These are phyloP conservation scores for Microdochium trichocladiopsis DNA, from an alignment of 2,329 filamentous ascomycete species.

Conservation along the genomic window DNA sequence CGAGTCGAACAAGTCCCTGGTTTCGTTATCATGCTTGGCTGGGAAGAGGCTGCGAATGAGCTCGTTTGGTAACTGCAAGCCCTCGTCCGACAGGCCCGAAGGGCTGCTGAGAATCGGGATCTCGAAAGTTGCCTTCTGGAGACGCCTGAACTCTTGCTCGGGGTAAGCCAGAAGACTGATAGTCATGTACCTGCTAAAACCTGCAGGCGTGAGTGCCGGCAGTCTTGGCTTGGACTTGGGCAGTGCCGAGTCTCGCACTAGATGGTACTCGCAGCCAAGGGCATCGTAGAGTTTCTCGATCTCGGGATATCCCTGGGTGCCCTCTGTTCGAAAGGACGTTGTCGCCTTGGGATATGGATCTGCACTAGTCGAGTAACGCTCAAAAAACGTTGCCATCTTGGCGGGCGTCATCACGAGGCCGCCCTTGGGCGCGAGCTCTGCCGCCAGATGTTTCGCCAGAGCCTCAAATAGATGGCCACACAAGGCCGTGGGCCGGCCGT, in stretches of 20 bases:
- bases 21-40: conserved; percentile 42
- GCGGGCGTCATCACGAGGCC: not conserved
- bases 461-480: not conserved
- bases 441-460: not conserved
- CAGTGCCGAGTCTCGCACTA: conserved; percentile 35
- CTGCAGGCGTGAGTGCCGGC: conserved; percentile 59
- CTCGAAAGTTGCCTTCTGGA: conserved; percentile 60
- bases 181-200: conserved; percentile 66
- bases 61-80: conserved; percentile 72
- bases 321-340: not conserved
- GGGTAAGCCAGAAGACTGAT: conserved; percentile 70
- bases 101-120: conserved; percentile 57
- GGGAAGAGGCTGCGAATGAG: conserved; percentile 70
- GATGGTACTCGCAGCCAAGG: conserved; percentile 54
- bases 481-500: not conserved
- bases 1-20: conserved; percentile 53
- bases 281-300: not conserved
- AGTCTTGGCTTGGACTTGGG: conserved; percentile 46
- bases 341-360: not conserved
- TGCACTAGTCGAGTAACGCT: not conserved
- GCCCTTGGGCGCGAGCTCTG: not conserved
- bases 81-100: conserved; percentile 54
- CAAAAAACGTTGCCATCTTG: not conserved
- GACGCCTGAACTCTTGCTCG: conserved; percentile 63
- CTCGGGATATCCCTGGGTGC: not conserved